Conservation (phyloP, 2,329 filamentous ascomycete genomes). For the Fusarium piperis region DNA sequence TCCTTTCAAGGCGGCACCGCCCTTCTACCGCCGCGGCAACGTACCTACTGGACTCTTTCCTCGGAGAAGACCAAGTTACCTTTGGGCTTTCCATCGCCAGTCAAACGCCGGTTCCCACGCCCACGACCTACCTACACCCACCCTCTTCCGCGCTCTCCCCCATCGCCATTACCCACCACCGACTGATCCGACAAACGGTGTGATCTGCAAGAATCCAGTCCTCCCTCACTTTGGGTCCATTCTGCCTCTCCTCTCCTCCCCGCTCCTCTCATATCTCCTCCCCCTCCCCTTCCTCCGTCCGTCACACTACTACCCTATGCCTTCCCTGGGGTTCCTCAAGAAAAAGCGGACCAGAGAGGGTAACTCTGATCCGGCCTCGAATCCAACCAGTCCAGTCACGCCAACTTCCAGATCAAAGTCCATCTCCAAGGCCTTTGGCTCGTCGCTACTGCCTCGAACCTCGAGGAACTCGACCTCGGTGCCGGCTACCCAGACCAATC, state of each 20-base stretch:
- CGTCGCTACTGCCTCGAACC: conserved; percentile 46
- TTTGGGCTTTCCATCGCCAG: not conserved
- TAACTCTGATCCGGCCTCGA: conserved; percentile 74
- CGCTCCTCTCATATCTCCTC: conserved; percentile 23
- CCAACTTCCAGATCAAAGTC: conserved; percentile 60
- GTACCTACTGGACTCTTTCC: not conserved
- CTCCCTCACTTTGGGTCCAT: conserved; percentile 34
- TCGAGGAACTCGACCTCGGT: conserved; percentile 44
- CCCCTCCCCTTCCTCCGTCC: conserved; percentile 22
- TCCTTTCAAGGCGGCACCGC: conserved; percentile 23
- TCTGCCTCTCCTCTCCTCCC: conserved; percentile 29
- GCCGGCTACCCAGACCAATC: conserved; percentile 9
- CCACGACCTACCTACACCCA: not conserved
- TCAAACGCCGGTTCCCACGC: conserved; percentile 20
- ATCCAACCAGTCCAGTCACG: conserved; percentile 71
- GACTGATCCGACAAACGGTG: conserved; percentile 33
- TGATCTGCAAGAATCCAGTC: conserved; percentile 35
- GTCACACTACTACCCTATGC: conserved; percentile 68
- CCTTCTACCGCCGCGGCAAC: not conserved
- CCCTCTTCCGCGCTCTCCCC: conserved; percentile 3
- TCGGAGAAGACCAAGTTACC: not conserved
- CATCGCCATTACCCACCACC: conserved; percentile 18
- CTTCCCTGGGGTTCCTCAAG: conserved; percentile 94
- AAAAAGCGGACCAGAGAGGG: conserved; percentile 98
- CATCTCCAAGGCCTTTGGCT: conserved; percentile 58